Evolutionary conservation across 768 basidiomycete species (phyloP).

Genomic region (Rhodotorula sphaerocarpa): DNA sequence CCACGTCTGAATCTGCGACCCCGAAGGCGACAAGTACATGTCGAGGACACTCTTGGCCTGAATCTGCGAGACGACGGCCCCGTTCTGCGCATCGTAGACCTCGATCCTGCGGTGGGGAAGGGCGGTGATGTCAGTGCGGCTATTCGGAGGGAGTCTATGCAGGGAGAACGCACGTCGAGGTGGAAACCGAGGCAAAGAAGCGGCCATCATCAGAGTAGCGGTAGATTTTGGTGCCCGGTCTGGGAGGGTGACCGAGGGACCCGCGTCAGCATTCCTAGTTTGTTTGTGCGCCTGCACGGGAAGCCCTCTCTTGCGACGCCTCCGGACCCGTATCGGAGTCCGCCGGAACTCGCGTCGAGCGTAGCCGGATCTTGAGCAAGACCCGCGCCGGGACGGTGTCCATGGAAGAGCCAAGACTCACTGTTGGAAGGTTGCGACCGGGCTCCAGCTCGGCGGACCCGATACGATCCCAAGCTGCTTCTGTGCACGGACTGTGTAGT

Average conservation of each 20-base stretch:
- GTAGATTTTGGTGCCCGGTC: constrained; percentile 32
- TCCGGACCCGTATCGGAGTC: too few relatives aligned
- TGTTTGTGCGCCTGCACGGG: too few relatives aligned
- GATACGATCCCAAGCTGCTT: constrained; percentile 80
- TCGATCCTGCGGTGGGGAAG: constrained; percentile 52
- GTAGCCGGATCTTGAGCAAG: too few relatives aligned
- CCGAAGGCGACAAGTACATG: constrained; percentile 82
- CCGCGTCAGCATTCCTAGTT: too few relatives aligned
- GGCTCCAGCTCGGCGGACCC: constrained; percentile 66
- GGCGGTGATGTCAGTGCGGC: constrained; percentile 1
- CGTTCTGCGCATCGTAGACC: constrained; percentile 66
- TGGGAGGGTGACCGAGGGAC: constrained; percentile 1
- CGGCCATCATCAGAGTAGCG: constrained; percentile 38
- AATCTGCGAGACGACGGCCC: constrained; percentile 65
- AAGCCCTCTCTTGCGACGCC: too few relatives aligned
- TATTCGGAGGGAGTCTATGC: not conserved
- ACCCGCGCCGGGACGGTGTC: too few relatives aligned
- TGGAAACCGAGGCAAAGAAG: constrained; percentile 36
- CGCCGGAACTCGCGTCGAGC: too few relatives aligned
- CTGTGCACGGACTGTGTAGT: constrained; percentile 74
- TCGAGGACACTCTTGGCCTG: constrained; percentile 68
- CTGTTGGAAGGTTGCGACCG: constrained; percentile 53
- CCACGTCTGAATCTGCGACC: constrained; percentile 90
- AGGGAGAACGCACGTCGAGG: constrained; percentile 25
- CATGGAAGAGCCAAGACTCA: constrained; percentile 32